phyloP scores from a whole-genome alignment of 2,329 filamentous ascomycete genomes.

The Aspergillus japonicus region DNA sequence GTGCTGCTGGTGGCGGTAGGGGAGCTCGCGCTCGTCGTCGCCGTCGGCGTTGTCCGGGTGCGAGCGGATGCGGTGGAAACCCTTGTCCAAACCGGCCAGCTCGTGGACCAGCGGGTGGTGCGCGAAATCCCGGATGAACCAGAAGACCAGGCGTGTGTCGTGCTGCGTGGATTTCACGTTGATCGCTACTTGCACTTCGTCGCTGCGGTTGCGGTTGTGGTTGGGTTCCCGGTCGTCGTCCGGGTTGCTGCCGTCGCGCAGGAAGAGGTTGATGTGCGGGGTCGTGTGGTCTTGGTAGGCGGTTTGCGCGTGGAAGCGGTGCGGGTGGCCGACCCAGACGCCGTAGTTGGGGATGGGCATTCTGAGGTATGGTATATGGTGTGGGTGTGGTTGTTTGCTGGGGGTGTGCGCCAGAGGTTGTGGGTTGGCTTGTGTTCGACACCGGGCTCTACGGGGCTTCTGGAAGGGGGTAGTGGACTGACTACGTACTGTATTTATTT shows the following conservation, averaged over 20 bases:
- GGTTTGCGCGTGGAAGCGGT: background rate
- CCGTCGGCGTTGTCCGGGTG: conserved; percentile 5
- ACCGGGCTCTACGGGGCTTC: too few species aligned
- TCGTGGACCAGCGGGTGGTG: conserved; percentile 13
- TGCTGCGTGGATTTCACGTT: conserved; percentile 15
- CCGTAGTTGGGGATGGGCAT: conserved; percentile 16
- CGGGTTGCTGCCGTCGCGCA: background rate
- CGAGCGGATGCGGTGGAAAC: conserved; percentile 10
- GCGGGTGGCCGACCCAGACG: conserved; percentile 9
- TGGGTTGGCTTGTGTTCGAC: too few species aligned
- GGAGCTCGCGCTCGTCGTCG: background rate
- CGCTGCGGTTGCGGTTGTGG: background rate
- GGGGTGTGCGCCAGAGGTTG: too few species aligned
- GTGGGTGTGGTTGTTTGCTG: too few species aligned
- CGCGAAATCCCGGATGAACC: conserved; percentile 12
- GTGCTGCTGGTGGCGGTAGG: background rate
- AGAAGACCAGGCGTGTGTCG: conserved; percentile 20
- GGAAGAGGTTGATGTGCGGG: background rate
- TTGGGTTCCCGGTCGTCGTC: conserved; percentile 1
- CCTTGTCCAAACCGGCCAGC: conserved; percentile 7
- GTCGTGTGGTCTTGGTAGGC: background rate
- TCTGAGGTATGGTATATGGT: background rate
- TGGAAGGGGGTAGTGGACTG: background rate
- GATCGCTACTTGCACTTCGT: conserved; percentile 14
- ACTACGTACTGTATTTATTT: background rate